Conservation (phyloP, 371 early-diverging fungal genomes). For the Mucor velutinosus region DNA sequence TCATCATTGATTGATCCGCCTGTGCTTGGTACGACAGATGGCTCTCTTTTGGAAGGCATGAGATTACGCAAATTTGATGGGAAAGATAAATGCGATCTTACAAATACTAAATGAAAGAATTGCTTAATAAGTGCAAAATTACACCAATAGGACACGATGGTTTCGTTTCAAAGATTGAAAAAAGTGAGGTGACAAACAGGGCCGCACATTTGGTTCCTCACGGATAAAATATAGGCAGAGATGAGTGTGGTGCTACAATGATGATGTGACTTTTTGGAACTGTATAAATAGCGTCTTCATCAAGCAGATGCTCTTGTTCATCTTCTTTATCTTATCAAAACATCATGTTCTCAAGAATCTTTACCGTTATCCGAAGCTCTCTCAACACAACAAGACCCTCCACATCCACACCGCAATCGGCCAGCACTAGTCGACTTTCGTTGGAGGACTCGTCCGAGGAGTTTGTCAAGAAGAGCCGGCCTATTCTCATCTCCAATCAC, state of each 20-base stretch:
- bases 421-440: constrained; percentile 10
- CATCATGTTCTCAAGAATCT: constrained; percentile 28
- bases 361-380: constrained; percentile 17
- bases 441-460: constrained; percentile 28
- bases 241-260: background rate
- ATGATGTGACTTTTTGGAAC: constrained; percentile 16
- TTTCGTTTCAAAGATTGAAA: background rate
- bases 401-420: constrained; percentile 7
- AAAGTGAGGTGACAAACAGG: constrained; percentile 11
- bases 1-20: background rate
- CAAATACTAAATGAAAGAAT: background rate
- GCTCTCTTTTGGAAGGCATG: constrained; percentile 25
- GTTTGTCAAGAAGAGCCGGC: constrained; percentile 4
- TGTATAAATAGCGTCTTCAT: background rate
- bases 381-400: background rate
- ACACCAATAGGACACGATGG: background rate
- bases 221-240: background rate
- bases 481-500: background rate
- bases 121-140: background rate
- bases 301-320: background rate
- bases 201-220: background rate
- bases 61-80: background rate
- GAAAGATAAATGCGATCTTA: constrained; percentile 1
- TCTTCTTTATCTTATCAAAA: constrained; percentile 1
- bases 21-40: constrained; percentile 11